phyloP scores from a whole-genome alignment of 2,329 filamentous ascomycete genomes.

The Tolypocladium album region DNA sequence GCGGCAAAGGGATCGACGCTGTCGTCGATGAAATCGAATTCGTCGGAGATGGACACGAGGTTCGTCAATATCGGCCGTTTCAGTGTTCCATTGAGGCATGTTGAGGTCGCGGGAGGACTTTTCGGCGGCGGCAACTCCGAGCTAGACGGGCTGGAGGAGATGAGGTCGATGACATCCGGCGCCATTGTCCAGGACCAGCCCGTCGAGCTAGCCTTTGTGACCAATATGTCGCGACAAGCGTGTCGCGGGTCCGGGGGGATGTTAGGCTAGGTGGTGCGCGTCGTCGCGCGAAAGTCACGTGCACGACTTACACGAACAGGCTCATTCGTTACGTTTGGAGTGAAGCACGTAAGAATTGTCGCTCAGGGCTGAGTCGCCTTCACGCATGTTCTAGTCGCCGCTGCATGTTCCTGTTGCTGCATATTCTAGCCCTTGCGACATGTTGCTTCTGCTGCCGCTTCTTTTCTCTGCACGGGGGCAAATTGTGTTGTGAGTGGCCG shows the following conservation, averaged over 20 bases:
- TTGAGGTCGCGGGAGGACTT: not conserved
- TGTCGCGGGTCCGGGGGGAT: not conserved
- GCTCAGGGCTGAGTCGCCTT: no score
- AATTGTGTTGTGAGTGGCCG: no score
- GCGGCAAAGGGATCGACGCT: not conserved
- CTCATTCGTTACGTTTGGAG: no score
- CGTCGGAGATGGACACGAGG: not conserved
- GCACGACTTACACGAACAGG: no score
- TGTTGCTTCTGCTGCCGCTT: no score
- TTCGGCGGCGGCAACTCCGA: not conserved
- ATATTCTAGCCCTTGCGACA: no score
- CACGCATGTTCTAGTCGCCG: no score
- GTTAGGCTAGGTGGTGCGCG: not conserved
- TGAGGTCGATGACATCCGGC: slow-evolving; percentile 22
- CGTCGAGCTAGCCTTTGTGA: not conserved
- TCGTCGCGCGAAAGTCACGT: not conserved
- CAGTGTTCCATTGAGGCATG: not conserved
- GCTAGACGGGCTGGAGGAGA: slow-evolving; percentile 23
- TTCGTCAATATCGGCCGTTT: not conserved
- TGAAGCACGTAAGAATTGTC: no score
- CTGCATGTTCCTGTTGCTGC: no score
- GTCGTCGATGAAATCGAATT: not conserved
- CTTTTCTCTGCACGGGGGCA: no score
- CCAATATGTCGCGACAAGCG: not conserved
- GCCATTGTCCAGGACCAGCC: slow-evolving; percentile 12